These are phyloP conservation scores for Setaria italica DNA, from an alignment of 202 grass and related monocot species.

Conservation along the genomic window DNA sequence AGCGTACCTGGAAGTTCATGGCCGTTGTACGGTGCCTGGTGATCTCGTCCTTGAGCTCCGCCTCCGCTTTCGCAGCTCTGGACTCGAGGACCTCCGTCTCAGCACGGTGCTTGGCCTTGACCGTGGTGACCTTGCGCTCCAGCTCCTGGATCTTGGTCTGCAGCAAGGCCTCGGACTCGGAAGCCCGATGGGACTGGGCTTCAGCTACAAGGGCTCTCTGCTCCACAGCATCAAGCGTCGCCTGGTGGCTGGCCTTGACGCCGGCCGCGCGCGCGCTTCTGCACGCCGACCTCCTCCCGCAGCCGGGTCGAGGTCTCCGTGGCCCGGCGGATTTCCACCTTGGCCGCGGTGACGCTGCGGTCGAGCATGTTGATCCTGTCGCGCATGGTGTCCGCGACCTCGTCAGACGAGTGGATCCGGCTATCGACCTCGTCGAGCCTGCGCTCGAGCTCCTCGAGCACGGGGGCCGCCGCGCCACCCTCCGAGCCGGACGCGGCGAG, in stretches of 20 bases:
- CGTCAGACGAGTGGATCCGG: background rate
- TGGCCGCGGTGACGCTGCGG: background rate
- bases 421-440: background rate
- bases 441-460: background rate
- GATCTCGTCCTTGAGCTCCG: background rate
- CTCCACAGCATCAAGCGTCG: background rate
- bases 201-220: background rate
- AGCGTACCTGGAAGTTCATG: background rate
- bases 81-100: background rate
- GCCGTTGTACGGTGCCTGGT: background rate
- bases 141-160: background rate
- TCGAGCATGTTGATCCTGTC: background rate
- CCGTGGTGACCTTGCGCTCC: background rate
- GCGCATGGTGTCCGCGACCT: background rate
- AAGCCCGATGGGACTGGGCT: background rate
- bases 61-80: background rate
- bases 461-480: background rate
- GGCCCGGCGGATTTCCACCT: background rate
- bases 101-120: background rate
- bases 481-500: background rate
- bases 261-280: background rate
- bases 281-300: background rate
- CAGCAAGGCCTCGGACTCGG: background rate
- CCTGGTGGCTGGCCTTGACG: background rate
- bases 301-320: background rate